These are phyloP conservation scores for Boletus reticuloceps DNA, from an alignment of 768 basidiomycete genomes.

Conservation along the genomic window DNA sequence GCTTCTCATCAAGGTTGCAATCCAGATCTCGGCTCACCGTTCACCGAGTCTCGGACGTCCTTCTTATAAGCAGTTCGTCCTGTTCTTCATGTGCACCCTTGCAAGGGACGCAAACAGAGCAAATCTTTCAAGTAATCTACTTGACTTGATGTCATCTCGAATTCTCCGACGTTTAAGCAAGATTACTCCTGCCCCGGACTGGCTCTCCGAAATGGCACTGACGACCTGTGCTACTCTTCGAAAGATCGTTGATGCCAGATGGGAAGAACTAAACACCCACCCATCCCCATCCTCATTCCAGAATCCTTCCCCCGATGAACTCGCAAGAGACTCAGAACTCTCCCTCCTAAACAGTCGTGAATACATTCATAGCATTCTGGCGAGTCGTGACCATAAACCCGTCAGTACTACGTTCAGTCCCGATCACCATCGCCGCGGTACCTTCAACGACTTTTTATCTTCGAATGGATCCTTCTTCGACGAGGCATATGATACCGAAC, in stretches of 20 bases:
- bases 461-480: constrained; percentile 6
- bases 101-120: neutral
- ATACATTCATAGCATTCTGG: constrained; percentile 10
- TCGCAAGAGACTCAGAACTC: constrained; percentile 29
- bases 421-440: neutral
- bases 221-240: neutral
- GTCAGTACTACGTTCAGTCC: neutral
- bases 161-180: neutral
- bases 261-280: constrained; percentile 28
- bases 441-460: constrained; percentile 16
- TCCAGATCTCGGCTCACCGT: neutral
- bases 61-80: neutral
- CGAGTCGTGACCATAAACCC: neutral
- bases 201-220: neutral
- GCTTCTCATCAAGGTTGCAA: neutral
- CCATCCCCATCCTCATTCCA: neutral
- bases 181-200: neutral
- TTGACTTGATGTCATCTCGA: neutral
- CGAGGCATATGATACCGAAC: constrained; percentile 2
- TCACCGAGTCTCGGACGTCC: neutral
- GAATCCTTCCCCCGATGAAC: neutral
- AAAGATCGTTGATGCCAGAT: constrained; percentile 29
- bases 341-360: constrained; percentile 23
- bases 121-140: neutral
- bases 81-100: neutral